These are phyloP conservation scores for Rhinocladiella mackenziei DNA, from an alignment of 2,329 filamentous ascomycete genomes.

Conservation along the genomic window DNA sequence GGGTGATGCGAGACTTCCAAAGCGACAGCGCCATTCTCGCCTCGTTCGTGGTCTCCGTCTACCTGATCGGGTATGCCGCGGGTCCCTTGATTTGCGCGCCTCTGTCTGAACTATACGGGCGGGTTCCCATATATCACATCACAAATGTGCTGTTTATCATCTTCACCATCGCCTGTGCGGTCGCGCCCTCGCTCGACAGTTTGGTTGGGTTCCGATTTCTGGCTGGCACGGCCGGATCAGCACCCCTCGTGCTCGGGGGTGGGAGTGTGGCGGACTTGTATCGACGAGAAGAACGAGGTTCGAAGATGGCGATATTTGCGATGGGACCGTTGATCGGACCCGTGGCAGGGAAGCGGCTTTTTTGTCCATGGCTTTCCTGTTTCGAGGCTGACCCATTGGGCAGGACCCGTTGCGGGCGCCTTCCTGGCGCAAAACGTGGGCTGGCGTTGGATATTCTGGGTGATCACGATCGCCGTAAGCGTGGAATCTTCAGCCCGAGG, in stretches of 20 bases:
- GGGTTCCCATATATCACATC: constrained; percentile 35
- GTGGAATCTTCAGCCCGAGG: no score
- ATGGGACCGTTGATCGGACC: constrained; percentile 53
- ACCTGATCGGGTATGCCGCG: constrained; percentile 53
- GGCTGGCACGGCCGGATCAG: constrained; percentile 72
- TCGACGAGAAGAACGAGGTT: constrained; percentile 54
- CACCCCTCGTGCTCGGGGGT: constrained; percentile 51
- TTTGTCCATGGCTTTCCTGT: constrained; percentile 3
- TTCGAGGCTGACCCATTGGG: no score
- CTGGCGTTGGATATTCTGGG: constrained; percentile 54
- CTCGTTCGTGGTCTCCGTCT: no score
- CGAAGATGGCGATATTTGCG: constrained; percentile 56
- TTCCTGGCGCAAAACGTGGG: no score
- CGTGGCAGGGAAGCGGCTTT: no score
- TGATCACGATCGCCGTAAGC: constrained; percentile 50
- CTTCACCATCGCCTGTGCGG: constrained; percentile 37
- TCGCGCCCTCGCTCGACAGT: constrained; percentile 54
- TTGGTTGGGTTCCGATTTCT: constrained; percentile 71
- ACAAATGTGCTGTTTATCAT: constrained; percentile 34
- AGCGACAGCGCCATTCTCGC: no score
- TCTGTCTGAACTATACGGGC: constrained; percentile 33
- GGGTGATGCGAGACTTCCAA: no score
- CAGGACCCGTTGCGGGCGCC: no score
- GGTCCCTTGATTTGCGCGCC: constrained; percentile 54
- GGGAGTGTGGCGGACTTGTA: constrained; percentile 51